Evolutionary conservation across 257 asterid species (phyloP), one percentile per base, ranked within the genome.

Genomic region (Nemophila menziesii): DNA sequence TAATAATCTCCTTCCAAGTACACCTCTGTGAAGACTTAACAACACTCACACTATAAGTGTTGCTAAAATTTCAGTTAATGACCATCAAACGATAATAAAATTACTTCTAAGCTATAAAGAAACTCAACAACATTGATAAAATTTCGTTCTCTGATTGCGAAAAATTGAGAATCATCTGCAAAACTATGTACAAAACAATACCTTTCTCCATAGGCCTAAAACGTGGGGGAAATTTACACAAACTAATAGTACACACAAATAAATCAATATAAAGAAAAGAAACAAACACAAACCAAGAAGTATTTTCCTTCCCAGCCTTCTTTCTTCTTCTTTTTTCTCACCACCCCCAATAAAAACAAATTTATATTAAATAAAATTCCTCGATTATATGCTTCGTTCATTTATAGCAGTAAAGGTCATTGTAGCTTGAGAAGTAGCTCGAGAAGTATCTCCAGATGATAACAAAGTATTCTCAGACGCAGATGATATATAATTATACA

Each of bases 361-460:
- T n/a, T n/a, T n/a, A n/a, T n/a, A n/a, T n/a, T n/a, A 29, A 29
- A 13, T 10, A 5, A 29, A 7, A 13, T 29, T 29, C 36, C 9
- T 29, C 2, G 36, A 17, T 57, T 46, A 70, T 33, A 40, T 21
- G 58, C 54, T 60, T 16, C 55, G 55, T 60, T 60, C 62, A 34
- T 23, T 34, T 36, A 41, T 22, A 2, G 65, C 33, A 4, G 65
- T 79, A 46, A 67, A 73, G 1, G 78, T 55, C 54, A 67, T 62
- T 52, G 82, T 71, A 33, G 70, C 81, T 43, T 49, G 82, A 61
- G 95, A 69, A 46, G 79, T 62, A 33, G 70, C 81, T 43, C 47
- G 82, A 61, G 95, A 69, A 46, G 79, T 62, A 46, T 64, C 46
- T 11, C 67, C 71, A 5, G 78, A 55, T 5, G 80, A 55, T 52